phyloP scores from a whole-genome alignment of 2,329 filamentous ascomycete species.

The Epichloe baconii region DNA sequence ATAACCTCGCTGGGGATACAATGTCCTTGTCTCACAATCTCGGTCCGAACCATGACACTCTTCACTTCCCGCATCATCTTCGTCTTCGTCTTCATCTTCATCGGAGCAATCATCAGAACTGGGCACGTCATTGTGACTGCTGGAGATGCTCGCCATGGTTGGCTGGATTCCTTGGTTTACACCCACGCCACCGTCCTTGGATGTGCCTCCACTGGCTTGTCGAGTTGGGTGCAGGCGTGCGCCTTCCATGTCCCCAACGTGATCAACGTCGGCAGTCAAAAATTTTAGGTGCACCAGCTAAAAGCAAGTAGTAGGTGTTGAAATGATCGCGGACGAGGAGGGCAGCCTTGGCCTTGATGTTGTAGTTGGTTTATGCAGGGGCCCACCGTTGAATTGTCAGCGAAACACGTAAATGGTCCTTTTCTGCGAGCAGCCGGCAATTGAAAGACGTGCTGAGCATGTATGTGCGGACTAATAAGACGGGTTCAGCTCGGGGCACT shows the following conservation, averaged over 20 bases:
- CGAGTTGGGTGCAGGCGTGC: not conserved
- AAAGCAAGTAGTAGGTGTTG: no score
- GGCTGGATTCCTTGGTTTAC: conserved; percentile 21
- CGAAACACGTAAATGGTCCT: no score
- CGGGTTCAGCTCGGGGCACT: no score
- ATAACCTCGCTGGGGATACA: conserved; percentile 29
- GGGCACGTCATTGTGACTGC: conserved; percentile 18
- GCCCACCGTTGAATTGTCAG: no score
- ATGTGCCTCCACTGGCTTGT: not conserved
- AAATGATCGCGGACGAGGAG: no score
- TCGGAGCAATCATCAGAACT: conserved; percentile 11
- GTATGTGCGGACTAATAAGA: no score
- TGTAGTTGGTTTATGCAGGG: no score
- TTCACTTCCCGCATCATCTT: not conserved
- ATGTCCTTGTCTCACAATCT: conserved; percentile 26
- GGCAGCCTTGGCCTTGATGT: no score
- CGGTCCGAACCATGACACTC: conserved; percentile 16
- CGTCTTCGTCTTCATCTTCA: conserved; percentile 1
- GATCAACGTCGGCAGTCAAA: not conserved
- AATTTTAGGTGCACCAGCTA: not conserved
- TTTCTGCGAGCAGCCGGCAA: no score
- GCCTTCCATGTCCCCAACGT: not conserved
- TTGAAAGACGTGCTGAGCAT: no score
- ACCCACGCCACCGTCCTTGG: conserved; percentile 13
- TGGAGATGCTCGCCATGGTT: conserved; percentile 25